These are phyloP conservation scores for Lactifluus piperatus DNA, from an alignment of 768 basidiomycete genomes.

Conservation along the genomic window DNA sequence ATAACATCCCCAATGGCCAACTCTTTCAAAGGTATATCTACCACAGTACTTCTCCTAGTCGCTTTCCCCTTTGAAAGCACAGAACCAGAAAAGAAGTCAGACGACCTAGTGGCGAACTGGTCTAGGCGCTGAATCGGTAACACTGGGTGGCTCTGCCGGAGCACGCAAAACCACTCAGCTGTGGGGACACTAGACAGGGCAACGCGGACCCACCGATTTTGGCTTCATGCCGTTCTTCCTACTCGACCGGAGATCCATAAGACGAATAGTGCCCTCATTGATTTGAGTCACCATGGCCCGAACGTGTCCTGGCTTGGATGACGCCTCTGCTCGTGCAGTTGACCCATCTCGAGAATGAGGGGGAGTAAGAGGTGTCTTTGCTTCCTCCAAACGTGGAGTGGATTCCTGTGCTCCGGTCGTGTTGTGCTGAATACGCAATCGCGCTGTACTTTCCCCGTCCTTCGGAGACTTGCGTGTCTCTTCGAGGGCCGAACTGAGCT, in stretches of 20 bases:
- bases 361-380: background rate
- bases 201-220: background rate
- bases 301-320: background rate
- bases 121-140: background rate
- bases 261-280: background rate
- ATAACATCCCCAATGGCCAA: conserved; percentile 5
- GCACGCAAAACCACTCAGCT: background rate
- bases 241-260: background rate
- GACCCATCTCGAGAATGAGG: background rate
- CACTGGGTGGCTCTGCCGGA: too few relatives aligned
- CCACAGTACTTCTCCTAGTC: background rate
- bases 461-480: background rate
- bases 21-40: conserved; percentile 1
- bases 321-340: background rate
- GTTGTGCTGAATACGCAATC: background rate
- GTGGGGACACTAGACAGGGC: background rate
- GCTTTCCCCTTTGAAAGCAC: background rate
- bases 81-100: background rate
- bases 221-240: conserved; percentile 9
- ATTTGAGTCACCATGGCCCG: background rate
- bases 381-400: background rate
- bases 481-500: background rate
- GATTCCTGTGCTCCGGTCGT: background rate
- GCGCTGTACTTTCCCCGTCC: conserved; percentile 9
- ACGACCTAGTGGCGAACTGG: background rate